A percentile compares a stretch with the other conserved stretches of the same genome.
These are phyloP conservation scores for Hypholoma sublateritium DNA, from an alignment of 768 basidiomycete genomes.

Conservation along the genomic window DNA sequence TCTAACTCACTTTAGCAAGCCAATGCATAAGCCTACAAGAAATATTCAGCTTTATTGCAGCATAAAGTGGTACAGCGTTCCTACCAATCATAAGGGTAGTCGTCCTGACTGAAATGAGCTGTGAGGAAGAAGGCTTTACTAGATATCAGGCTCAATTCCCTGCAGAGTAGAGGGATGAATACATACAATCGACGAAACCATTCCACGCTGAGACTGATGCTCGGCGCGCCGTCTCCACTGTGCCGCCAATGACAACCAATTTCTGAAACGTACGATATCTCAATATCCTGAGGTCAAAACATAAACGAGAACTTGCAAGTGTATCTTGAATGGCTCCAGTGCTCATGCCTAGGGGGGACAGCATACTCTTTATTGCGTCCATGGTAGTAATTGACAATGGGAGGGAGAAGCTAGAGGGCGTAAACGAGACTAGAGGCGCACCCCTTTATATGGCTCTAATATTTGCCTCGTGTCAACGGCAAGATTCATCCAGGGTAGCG, in stretches of 20 bases:
- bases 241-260: slow-evolving; percentile 88
- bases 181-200: slow-evolving; percentile 83
- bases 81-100: slow-evolving; percentile 85
- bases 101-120: slow-evolving; percentile 85
- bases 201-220: slow-evolving; percentile 86
- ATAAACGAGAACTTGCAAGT: slow-evolving; percentile 43
- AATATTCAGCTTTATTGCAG: not conserved
- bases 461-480: slow-evolving; percentile 40
- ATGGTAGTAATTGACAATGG: slow-evolving; percentile 40
- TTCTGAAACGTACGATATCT: slow-evolving; percentile 47
- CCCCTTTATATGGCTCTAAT: slow-evolving; percentile 43
- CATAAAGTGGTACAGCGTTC: not conserved
- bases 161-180: not conserved
- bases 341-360: slow-evolving; percentile 70
- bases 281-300: not conserved
- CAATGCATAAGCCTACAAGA: slow-evolving; percentile 81
- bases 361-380: slow-evolving; percentile 69
- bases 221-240: slow-evolving; percentile 81
- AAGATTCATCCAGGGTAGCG: slow-evolving; percentile 32
- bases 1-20: slow-evolving; percentile 66
- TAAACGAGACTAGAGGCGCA: slow-evolving; percentile 34
- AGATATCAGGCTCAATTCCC: not conserved
- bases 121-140: slow-evolving; percentile 80
- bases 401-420: slow-evolving; percentile 33
- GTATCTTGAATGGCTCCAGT: slow-evolving; percentile 77